Percentiles rank a stretch among this genome's conserved stretches.
Evolutionary conservation across 495 filamentous ascomycete genomes (phyloP).

Genomic region (Talaromyces thailandensis): DNA sequence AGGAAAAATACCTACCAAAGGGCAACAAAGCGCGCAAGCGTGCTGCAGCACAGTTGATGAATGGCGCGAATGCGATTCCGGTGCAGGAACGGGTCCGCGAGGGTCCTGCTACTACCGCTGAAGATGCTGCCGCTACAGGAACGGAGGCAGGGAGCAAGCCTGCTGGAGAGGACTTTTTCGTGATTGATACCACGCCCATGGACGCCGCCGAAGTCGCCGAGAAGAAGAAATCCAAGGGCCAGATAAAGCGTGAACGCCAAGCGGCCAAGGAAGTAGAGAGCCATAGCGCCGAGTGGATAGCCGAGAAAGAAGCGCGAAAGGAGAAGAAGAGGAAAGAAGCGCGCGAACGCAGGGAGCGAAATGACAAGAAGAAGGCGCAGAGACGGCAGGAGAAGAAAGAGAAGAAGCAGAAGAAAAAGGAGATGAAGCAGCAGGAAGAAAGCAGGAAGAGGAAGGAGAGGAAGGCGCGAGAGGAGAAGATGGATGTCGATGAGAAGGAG

Average conservation of each 20-base stretch:
- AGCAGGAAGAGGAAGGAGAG: constrained; percentile 13
- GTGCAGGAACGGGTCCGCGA: not conserved
- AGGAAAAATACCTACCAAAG: constrained; percentile 2
- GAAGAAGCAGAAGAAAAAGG: constrained; percentile 14
- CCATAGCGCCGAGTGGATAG: not conserved
- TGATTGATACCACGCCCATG: constrained; percentile 7
- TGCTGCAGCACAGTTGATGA: not conserved
- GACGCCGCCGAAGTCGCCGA: not conserved
- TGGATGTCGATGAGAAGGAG: constrained; percentile 8
- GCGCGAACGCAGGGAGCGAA: constrained; percentile 13
- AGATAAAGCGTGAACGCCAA: not conserved
- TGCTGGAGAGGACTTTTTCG: not conserved
- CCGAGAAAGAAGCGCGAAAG: constrained; percentile 14
- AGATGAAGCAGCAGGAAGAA: constrained; percentile 11
- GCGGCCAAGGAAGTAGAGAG: not conserved
- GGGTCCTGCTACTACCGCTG: not conserved
- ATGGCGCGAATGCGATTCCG: constrained; percentile 8
- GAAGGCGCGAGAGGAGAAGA: constrained; percentile 10
- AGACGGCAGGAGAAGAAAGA: constrained; percentile 14
- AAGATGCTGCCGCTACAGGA: not conserved
- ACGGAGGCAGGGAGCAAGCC: not conserved
- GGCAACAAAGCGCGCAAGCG: constrained; percentile 5
- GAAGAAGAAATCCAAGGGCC: constrained; percentile 3
- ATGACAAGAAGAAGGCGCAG: constrained; percentile 12
- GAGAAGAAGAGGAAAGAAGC: constrained; percentile 18